Conservation (phyloP, 2,329 filamentous ascomycete genomes). For the Cytospora piceae region DNA sequence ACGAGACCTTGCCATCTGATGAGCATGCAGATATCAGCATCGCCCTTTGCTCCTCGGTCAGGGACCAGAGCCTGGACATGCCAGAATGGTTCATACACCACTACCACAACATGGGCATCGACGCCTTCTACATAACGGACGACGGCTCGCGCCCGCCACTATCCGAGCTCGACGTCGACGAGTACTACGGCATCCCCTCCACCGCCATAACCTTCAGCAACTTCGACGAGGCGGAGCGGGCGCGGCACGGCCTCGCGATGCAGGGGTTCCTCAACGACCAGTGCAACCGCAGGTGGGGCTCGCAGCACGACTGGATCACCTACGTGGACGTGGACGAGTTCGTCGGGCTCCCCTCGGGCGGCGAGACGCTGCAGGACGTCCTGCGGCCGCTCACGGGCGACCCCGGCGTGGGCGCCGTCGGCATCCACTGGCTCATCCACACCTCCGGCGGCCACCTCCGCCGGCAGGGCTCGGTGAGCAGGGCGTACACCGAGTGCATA, state of each 20-base stretch:
- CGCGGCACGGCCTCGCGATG: constrained; percentile 3
- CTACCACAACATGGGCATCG: constrained; percentile 32
- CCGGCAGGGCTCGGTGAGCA: constrained; percentile 34
- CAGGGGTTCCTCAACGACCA: constrained; percentile 17
- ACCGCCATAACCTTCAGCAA: constrained; percentile 6
- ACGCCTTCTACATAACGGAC: constrained; percentile 31
- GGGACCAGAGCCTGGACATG: constrained; percentile 29
- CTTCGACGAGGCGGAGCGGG: constrained; percentile 8
- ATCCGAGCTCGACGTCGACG: constrained; percentile 8
- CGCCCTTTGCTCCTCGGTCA: constrained; percentile 21
- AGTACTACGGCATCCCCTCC: constrained; percentile 15
- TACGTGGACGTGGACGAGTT: constrained; percentile 42
- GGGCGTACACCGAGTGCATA: constrained; percentile 35
- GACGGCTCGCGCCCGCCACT: constrained; percentile 31
- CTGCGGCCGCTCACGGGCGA: constrained; percentile 34
- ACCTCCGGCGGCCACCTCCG: constrained; percentile 36
- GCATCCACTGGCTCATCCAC: constrained; percentile 40
- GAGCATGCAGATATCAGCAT: constrained; percentile 12
- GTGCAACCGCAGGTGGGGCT: constrained; percentile 30
- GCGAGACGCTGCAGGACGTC: constrained; percentile 35
- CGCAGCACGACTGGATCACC: constrained; percentile 38
- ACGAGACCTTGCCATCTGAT: neutral
- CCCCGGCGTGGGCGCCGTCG: constrained; percentile 37
- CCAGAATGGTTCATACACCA: constrained; percentile 31
- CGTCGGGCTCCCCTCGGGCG: constrained; percentile 34